Evolutionary conservation across 306 rosid species (phyloP), one percentile per base, ranked within the genome.

Genomic region (Ziziphus jujuba): DNA sequence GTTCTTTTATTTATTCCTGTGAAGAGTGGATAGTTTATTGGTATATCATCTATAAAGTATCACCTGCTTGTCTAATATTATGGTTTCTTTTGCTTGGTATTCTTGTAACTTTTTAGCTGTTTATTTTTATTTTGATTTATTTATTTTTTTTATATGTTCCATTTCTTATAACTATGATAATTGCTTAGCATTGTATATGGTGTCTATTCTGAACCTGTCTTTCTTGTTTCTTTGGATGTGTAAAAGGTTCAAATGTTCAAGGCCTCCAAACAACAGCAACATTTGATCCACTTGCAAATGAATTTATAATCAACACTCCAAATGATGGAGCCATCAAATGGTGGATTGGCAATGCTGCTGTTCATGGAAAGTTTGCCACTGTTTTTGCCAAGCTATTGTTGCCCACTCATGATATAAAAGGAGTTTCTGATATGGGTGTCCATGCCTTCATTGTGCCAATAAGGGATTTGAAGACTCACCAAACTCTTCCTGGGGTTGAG

Each of bases 311-410:
- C 55, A 70, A 93, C 72, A 93, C 99, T 10, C 99, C 97, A 28
- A 87, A 87, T 70, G 96, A 93, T 70, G 99, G 99, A 66, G 97
- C 99, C 71, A 90, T 93, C 77, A 93, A 90, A 82, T 93, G 99
- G 99, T 93, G 99, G 99, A 93, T 93, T 69, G 99, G 99, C 20
- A 93, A 93, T 77, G 99, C 99, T 54, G 99, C 99, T 4, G 96
- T 90, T 75, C 99, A 93, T 55, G 99, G 99, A 54, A 93, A 93
- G 78, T 86, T 93, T 77, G 96, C 99, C 58, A 70, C 91, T 44
- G 97, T 93, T 71, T 93, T 93, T 59, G 97, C 99, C 12, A 85
- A 87, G 83, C 73, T 93, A 73, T 52, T 83, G 70, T 72, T 93
- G 75, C 99, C 95, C 17, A 75, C 83, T 56, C 83, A 84, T 73